These are phyloP conservation scores for Aspergillus quadricinctus DNA, from an alignment of 2,329 filamentous ascomycete species.

Conservation along the genomic window DNA sequence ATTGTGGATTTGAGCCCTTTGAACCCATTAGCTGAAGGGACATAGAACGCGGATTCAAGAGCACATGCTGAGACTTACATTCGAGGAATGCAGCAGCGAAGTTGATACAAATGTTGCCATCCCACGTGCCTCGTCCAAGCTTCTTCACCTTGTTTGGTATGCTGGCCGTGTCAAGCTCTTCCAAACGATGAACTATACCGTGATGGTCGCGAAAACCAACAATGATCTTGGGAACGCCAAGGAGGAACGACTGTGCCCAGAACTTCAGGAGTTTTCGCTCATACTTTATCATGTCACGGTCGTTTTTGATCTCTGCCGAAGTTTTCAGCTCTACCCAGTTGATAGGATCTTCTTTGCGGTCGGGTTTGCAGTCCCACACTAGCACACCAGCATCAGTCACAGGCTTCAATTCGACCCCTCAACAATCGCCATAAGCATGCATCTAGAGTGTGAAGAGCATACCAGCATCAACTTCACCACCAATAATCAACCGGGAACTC, in stretches of 20 bases:
- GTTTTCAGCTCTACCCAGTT: conserved; percentile 98
- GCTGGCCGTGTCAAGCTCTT: conserved; percentile 73
- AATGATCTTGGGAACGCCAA: conserved; percentile 87
- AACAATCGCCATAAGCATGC: background rate
- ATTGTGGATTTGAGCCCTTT: conserved; percentile 61
- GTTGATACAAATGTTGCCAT: conserved; percentile 90
- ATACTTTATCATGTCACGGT: conserved; percentile 68
- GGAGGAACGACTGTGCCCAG: conserved; percentile 93
- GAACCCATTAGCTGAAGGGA: conserved; percentile 11
- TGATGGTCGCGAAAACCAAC: conserved; percentile 76
- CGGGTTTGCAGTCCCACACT: conserved; percentile 83
- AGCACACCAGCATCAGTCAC: conserved; percentile 1
- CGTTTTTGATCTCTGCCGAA: conserved; percentile 63
- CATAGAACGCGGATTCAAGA: background rate
- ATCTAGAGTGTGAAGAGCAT: conserved; percentile 26
- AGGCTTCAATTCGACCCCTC: background rate
- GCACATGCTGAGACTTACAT: conserved; percentile 51
- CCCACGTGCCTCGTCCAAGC: conserved; percentile 67
- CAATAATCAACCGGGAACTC: conserved; percentile 68
- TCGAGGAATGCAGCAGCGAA: conserved; percentile 75
- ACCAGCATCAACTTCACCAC: conserved; percentile 91
- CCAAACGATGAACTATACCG: conserved; percentile 66
- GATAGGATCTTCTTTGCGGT: conserved; percentile 60
- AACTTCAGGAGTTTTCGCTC: conserved; percentile 90
- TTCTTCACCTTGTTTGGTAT: conserved; percentile 74